Percentiles rank a stretch among this genome's conserved stretches.
Evolutionary conservation across 495 filamentous ascomycete genomes (phyloP).

Genomic region (Recurvomyces mirabilis): DNA sequence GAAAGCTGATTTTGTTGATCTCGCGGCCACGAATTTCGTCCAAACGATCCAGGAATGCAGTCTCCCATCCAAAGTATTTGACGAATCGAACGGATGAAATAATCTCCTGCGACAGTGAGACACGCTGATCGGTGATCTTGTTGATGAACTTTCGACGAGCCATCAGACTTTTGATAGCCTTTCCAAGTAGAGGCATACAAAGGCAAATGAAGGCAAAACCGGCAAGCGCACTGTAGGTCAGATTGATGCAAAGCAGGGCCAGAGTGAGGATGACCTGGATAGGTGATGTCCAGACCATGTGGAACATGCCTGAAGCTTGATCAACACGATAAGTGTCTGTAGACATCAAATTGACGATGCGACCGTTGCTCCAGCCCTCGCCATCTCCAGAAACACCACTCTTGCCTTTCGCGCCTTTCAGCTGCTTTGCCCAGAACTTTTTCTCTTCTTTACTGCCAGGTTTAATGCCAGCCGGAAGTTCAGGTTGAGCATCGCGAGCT

Average conservation of each 20-base stretch:
- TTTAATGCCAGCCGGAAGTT: constrained; percentile 26
- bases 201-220: constrained; percentile 75
- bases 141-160: constrained; percentile 65
- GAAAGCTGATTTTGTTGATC: constrained; percentile 60
- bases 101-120: constrained; percentile 86
- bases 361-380: constrained; percentile 79
- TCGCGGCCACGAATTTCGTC: constrained; percentile 77
- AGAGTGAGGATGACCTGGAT: constrained; percentile 67
- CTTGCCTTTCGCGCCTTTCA: constrained; percentile 33
- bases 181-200: constrained; percentile 61
- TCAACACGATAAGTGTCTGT: constrained; percentile 87
- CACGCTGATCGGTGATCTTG: constrained; percentile 82
- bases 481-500: constrained; percentile 16
- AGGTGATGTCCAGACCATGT: constrained; percentile 79
- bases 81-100: constrained; percentile 97
- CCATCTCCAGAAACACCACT: constrained; percentile 51
- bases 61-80: constrained; percentile 99
- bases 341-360: constrained; percentile 84
- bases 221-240: constrained; percentile 77
- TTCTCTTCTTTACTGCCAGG: constrained; percentile 37
- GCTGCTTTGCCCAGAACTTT: constrained; percentile 34
- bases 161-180: constrained; percentile 61
- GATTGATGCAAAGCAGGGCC: constrained; percentile 66
- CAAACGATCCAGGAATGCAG: constrained; percentile 74
- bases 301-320: constrained; percentile 73